Base-by-base conservation (phyloP, 345 rosid genomes). In the Salix viminalis region DNA sequence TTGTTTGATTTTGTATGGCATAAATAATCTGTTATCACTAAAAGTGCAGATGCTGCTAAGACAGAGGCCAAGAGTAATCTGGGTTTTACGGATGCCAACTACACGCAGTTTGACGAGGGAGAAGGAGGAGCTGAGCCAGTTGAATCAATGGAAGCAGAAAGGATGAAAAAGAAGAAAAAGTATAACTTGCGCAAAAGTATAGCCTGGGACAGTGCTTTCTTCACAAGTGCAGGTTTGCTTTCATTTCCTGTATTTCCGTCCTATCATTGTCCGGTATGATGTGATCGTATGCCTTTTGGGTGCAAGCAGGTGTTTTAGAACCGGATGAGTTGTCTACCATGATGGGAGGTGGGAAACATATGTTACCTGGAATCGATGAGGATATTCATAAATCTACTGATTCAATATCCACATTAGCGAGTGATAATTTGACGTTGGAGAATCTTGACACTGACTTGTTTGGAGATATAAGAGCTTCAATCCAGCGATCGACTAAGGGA, bases 191-290 rank as follows among this genome's bases (percentile, higher is more conserved):
- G 98, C 64, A 90, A 91, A 73, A 95, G 99, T 83, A 88, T 95
- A 84, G 98, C 97, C 5, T 93, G 99, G 99, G 96, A 95, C 62
- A 93, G 82, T 79, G 99, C 97, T 67, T 93, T 95, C 81, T 93
- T 95, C 89, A 95, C 99, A n/a, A 89, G 88, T 79, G 92, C 87
- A 72, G 99, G 99, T 85, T 81, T 76, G 81, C 28, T 65, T 69
- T 23, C 12, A 21, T 68, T n/a, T 39, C 48, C 23, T 6, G 28
- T 4, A 26, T 4, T 28, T 12, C 36, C 18, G 14, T 28, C 9
- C 12, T 13, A 32, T 65, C 39, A 28, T 34, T 14, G 39, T 42
- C 46, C 15, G n/a, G 14, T 28, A 28, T 28, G 30, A 19, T 28
- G 37, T 65, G 36, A 42, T 42, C 46, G 46, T 11, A 42, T 42